Evolutionary conservation across 345 rosid species (phyloP), one percentile per base, ranked within the genome.

Genomic region (Gossypium anomalum): DNA sequence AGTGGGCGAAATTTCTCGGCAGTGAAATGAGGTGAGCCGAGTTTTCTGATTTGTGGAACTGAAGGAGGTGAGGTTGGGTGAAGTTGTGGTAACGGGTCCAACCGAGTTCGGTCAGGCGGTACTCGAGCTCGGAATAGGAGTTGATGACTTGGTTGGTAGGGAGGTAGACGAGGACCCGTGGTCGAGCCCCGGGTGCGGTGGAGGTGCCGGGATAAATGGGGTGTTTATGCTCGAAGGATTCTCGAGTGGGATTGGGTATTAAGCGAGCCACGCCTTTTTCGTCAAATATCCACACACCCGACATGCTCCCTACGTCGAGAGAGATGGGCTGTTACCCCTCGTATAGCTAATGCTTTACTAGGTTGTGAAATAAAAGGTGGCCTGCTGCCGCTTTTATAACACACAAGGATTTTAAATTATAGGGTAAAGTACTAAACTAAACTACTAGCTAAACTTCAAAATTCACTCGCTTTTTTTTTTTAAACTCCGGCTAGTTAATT

Each of bases 151-250:
- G 89, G 75, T 86, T 80, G n/a, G 88, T 74, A 0, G 90, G 93
- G 14, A 84, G 82, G 76, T 86, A 89, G 58, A 89, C 90, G 1
- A 89, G 89, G 61, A 89, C 85, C 52, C 84, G 78, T 7, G 93
- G 93, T 7, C 93, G 81, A 43, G 93, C 93, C 19, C 93, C 93
- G 0, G 93, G 93, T 1, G 93, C 93, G 0, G 93, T 89, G 67
- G 90, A 85, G 2, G 89, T 85, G 19, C 88, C 89, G 1, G 83
- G 83, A 12, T 22, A 19, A 19, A 74, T 75, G 29, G 87, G 84
- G 43, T 87, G 85, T 45, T 71, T 87, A 25, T 84, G 79, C 86
- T 89, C 90, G 77, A 87, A 87, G 16, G 90, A 87, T 25, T 89
- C 93, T 69, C 83, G 71, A 2, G 93, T 89, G 12, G 91, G 93